A percentile compares a stretch with the other conserved stretches of the same genome.
Conservation (phyloP, 208 protist species). For the Naegleria fowleri region DNA sequence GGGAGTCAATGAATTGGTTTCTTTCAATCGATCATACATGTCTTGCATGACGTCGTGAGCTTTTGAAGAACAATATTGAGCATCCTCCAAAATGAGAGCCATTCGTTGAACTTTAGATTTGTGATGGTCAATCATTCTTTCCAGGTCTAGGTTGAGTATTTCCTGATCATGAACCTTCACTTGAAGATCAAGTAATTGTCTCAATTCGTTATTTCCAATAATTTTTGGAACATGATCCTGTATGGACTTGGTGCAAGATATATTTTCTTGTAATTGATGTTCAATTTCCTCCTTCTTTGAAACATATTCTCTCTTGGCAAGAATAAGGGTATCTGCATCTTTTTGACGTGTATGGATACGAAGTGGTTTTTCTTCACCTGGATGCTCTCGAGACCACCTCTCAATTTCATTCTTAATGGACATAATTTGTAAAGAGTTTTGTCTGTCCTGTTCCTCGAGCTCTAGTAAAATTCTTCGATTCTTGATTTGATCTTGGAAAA, state of each 20-base stretch:
- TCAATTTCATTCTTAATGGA: neutral
- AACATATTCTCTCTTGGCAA: neutral
- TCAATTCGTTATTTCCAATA: neutral
- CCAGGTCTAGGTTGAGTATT: neutral
- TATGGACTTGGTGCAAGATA: neutral
- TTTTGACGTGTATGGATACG: conserved; percentile 5
- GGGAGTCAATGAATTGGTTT: neutral
- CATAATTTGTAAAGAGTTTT: neutral
- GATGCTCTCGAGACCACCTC: neutral
- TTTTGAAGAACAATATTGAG: neutral
- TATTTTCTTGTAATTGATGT: neutral
- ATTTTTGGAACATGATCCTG: neutral
- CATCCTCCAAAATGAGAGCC: neutral
- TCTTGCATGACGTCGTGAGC: neutral
- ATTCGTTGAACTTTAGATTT: neutral
- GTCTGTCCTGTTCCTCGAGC: conserved; percentile 2
- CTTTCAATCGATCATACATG: neutral
- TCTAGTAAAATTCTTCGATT: neutral
- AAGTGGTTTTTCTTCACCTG: neutral
- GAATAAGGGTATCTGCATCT: neutral
- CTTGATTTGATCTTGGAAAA: neutral
- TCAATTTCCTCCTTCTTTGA: neutral
- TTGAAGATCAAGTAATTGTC: neutral
- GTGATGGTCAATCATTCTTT: conserved; percentile 8
- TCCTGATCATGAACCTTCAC: neutral